Percentiles rank a stretch among this genome's conserved stretches.
These are phyloP conservation scores for Wallacemonas sp. DNA, from an alignment of 208 protist species.

Conservation along the genomic window DNA sequence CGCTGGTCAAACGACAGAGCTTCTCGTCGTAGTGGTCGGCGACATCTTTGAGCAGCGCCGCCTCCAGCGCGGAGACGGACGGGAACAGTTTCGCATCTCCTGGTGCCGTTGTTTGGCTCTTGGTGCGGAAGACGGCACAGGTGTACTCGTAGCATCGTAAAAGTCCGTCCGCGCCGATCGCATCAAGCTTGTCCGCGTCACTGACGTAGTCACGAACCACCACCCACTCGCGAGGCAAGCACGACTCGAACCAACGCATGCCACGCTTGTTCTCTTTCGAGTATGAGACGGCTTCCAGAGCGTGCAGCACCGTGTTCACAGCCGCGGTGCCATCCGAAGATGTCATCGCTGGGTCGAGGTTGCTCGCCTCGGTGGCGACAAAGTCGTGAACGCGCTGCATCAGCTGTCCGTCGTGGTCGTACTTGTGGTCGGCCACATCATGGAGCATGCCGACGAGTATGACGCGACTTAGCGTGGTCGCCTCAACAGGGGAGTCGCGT, in stretches of 20 bases:
- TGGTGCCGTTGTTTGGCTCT: slow-evolving; percentile 4
- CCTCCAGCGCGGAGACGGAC: slow-evolving; percentile 19
- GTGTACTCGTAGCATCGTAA: slow-evolving; percentile 77
- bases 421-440: slow-evolving; percentile 90
- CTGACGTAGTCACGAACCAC: slow-evolving; percentile 74
- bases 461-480: slow-evolving; percentile 32
- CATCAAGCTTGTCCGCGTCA: slow-evolving; percentile 86
- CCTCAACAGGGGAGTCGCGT: neutral
- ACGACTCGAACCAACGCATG: slow-evolving; percentile 67
- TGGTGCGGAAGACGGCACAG: slow-evolving; percentile 16
- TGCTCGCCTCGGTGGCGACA: slow-evolving; percentile 20
- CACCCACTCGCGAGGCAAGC: slow-evolving; percentile 51
- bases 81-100: neutral
- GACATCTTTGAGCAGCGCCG: slow-evolving; percentile 49
- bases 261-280: slow-evolving; percentile 73
- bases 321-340: too few relatives aligned
- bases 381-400: slow-evolving; percentile 36
- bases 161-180: slow-evolving; percentile 71
- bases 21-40: slow-evolving; percentile 76
- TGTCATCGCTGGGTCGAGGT: too few relatives aligned
- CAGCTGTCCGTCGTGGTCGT: slow-evolving; percentile 52
- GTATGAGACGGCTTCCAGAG: slow-evolving; percentile 76
- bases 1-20: slow-evolving; percentile 39
- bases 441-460: slow-evolving; percentile 87
- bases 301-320: neutral